These are phyloP conservation scores for Straminergon stramineum DNA, from an alignment of 225 moss, liverwort and hornwort species.

Conservation along the genomic window DNA sequence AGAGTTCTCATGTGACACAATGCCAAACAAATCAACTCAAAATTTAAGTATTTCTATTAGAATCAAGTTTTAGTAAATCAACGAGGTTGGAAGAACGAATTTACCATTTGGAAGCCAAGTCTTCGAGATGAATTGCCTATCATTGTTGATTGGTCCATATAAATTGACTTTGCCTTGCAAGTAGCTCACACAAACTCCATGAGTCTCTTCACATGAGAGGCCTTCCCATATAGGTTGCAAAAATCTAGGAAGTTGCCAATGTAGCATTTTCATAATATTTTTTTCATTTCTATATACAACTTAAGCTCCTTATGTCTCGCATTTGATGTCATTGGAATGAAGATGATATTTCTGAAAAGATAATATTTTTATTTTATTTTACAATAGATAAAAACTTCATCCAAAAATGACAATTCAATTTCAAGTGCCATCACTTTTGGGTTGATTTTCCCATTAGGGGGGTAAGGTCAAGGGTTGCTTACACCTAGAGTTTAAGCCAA, in stretches of 20 bases:
- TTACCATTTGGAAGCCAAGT: neutral
- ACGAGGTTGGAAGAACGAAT: neutral
- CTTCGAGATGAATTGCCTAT: neutral
- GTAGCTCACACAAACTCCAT: neutral
- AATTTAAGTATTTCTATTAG: neutral
- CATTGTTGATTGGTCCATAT: neutral
- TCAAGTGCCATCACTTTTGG: neutral
- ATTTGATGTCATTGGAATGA: neutral
- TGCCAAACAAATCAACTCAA: neutral
- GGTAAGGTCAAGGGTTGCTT: too few species aligned
- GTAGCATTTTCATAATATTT: neutral
- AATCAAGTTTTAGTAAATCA: neutral
- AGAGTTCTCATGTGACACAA: neutral
- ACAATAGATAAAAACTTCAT: neutral
- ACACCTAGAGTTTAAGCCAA: rapidly evolving
- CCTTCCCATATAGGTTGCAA: neutral
- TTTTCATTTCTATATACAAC: neutral
- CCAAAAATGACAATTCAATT: neutral
- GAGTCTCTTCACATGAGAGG: too few species aligned
- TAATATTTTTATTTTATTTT: neutral
- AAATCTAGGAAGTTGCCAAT: neutral
- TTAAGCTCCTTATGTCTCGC: neutral
- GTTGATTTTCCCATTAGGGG: neutral
- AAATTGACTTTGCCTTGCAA: neutral
- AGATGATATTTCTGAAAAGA: neutral